Evolutionary conservation across 2,329 filamentous ascomycete species (phyloP), one percentile per base, ranked within the genome.

Genomic region (Pestalotiopsis fici): DNA sequence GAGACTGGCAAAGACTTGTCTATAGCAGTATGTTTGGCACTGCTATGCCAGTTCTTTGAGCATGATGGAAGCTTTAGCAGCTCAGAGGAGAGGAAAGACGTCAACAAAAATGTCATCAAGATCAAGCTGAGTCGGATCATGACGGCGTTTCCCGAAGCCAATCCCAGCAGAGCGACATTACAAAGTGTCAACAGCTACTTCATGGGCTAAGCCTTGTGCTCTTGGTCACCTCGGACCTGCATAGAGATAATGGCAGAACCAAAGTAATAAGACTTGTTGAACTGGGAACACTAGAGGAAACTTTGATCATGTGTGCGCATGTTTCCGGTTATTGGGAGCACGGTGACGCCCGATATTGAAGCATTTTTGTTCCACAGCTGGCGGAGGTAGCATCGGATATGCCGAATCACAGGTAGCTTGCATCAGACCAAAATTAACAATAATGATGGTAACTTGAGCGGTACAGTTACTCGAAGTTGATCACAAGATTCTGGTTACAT

Each of bases 181-280:
- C 95, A 98, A 79, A 95, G 93, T 72, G 91, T 98, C 4, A 98
- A 98, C 79, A 93, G 93, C 66, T 97, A 93, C 74, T 81, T 98
- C 64, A 95, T 98, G 89, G 63, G 63, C 15, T 64, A 64, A 64
- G 60, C 25, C 55, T 31, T 0, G 18, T 31, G 23, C 7, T 18
- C 12, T 57, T 11, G 13, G 18, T 2, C 15, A 9, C n/a, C 43
- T 50, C 21, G 15, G 2, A 50, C 21, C n/a, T 50, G 43, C 43
- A 18, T 50, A 21, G n/a, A 50, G n/a, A 50, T n/a, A n/a, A 35
- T 11, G 31, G 11, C n/a, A 50, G 3, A n/a, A 21, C n/a, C 18
- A 23, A n/a, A 50, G 2, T 3, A n/a, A 21, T 6, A 6, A 50
- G 31, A 11, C 31, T 9, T 23, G 6, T 3, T 23, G 6, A 50